phyloP scores from a whole-genome alignment of 257 asterid species.

The Oldenlandia corymbosa region DNA sequence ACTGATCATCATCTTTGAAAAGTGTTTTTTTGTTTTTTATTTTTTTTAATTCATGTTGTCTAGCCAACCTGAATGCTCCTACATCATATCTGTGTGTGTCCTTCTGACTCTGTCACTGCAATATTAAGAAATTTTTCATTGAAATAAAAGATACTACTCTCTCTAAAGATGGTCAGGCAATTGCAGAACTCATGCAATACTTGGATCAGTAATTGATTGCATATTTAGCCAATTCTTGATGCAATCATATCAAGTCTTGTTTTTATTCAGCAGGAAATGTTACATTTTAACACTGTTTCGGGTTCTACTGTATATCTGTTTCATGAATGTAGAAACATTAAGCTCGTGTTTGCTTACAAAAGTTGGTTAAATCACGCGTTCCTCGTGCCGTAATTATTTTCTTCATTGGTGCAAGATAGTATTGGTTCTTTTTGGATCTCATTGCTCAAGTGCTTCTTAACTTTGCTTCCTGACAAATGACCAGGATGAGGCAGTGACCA shows the following conservation, averaged over 20 bases:
- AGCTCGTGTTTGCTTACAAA: neutral
- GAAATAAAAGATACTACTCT: too few relatives aligned
- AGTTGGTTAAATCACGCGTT: neutral
- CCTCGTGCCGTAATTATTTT: neutral
- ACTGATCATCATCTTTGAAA: neutral
- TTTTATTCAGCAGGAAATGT: neutral
- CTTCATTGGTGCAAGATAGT: neutral
- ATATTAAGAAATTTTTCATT: neutral
- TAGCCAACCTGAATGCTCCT: neutral
- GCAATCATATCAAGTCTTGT: neutral
- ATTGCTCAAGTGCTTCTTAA: neutral
- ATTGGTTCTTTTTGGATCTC: neutral
- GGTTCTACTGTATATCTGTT: neutral
- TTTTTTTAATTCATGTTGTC: too few relatives aligned
- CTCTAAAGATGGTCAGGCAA: neutral
- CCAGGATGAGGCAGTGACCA: too few relatives aligned
- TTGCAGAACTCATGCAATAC: neutral
- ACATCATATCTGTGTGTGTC: neutral
- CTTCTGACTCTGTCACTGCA: neutral
- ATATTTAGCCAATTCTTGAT: neutral
- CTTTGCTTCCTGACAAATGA: too few relatives aligned
- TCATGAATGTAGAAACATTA: neutral
- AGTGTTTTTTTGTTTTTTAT: neutral
- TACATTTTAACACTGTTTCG: neutral
- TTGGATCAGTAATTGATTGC: neutral